Percentiles rank a stretch among this genome's conserved stretches.
These are phyloP conservation scores for Maudiozyma humilis DNA, from an alignment of 1,139 yeast species.

Conservation along the genomic window DNA sequence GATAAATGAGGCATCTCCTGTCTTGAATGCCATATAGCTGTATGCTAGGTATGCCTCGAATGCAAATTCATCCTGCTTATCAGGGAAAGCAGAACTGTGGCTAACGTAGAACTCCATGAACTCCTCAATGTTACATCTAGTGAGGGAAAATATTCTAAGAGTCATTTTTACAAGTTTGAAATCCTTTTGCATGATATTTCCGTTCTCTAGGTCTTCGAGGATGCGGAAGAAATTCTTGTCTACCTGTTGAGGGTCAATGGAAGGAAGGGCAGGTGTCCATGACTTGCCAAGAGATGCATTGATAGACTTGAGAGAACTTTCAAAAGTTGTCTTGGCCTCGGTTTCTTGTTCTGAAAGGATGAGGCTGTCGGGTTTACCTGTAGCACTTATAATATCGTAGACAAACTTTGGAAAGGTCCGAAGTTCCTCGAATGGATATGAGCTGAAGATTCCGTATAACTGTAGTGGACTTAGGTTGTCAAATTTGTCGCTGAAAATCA, in stretches of 20 bases:
- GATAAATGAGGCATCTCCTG: constrained; percentile 32
- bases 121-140: constrained; percentile 33
- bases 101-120: constrained; percentile 42
- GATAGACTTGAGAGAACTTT: not conserved
- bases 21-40: constrained; percentile 38
- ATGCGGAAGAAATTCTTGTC: constrained; percentile 10
- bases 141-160: constrained; percentile 37
- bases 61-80: constrained; percentile 33
- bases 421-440: constrained; percentile 11
- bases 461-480: constrained; percentile 14
- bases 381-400: constrained; percentile 8
- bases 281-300: not conserved
- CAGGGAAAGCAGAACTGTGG: constrained; percentile 37
- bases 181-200: constrained; percentile 10
- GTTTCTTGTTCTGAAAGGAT: constrained; percentile 14
- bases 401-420: constrained; percentile 10
- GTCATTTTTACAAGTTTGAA: constrained; percentile 15
- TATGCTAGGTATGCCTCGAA: constrained; percentile 34
- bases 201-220: constrained; percentile 10
- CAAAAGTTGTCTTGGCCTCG: constrained; percentile 5
- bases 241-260: not conserved
- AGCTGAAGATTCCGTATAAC: constrained; percentile 10
- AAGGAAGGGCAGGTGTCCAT: not conserved
- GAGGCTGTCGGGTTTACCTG: constrained; percentile 12
- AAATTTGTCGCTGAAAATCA: constrained; percentile 10